Conservation (phyloP, 140 eudicot genomes). For the Cichorium intybus region DNA sequence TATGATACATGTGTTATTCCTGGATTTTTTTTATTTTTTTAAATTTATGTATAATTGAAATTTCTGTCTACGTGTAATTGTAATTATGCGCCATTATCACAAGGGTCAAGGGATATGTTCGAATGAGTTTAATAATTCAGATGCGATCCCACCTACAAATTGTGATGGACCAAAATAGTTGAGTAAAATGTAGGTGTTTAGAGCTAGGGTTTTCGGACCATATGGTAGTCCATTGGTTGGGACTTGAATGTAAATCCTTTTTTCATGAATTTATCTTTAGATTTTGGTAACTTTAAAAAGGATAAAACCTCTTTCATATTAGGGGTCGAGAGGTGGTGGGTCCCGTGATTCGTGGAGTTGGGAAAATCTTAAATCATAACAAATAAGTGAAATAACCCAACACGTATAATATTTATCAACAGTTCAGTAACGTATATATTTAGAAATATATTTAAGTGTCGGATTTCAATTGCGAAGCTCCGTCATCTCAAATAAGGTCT, state of each 20-base stretch:
- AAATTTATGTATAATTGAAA: neutral
- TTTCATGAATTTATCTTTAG: neutral
- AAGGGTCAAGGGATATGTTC: conserved; percentile 9
- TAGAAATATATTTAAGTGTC: too few species aligned
- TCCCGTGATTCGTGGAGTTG: neutral
- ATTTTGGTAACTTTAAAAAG: neutral
- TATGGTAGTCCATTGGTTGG: conserved; percentile 12
- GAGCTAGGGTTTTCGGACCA: conserved; percentile 16
- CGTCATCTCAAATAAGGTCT: too few species aligned
- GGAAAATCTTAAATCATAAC: neutral
- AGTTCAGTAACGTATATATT: too few species aligned
- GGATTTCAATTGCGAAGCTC: too few species aligned
- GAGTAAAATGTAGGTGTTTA: conserved; percentile 5
- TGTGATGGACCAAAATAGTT: neutral
- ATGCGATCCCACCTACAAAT: neutral
- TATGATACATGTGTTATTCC: neutral
- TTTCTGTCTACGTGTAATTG: neutral
- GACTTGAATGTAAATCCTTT: conserved; percentile 2
- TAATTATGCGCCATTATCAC: conserved; percentile 28
- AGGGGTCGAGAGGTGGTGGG: neutral
- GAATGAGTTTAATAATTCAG: conserved; percentile 11
- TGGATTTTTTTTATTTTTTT: neutral
- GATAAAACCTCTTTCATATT: neutral
- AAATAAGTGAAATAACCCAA: neutral
- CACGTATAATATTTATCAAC: too few species aligned